Evolutionary conservation across 768 basidiomycete genomes (phyloP), one percentile per base, ranked within the genome.

Genomic region (Leccinum fibrillosum): DNA sequence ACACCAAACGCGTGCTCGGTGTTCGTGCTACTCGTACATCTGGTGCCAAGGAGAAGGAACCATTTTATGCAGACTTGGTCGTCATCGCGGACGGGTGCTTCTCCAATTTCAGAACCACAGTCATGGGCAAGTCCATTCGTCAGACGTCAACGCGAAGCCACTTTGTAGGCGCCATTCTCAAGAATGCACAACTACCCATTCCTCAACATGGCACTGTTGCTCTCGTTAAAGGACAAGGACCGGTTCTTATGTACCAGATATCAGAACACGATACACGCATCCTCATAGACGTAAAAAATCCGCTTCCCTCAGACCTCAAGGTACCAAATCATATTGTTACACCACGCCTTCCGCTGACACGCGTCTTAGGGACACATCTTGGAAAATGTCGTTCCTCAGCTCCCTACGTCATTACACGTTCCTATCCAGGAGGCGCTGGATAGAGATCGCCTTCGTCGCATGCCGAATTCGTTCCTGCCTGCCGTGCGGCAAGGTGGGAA

Each of bases 401-500:
- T 98, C 28, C 97, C 97, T 1, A 60, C 82, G 0, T 73, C 84
- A 4, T 77, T 97, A 8, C 90, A 89, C 30, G 65, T 76, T 5
- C 76, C 92, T 32, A 80, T 95, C 50, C 77, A 78, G 49, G 76
- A 69, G 28, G 90, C 93, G 0, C 76, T 97, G n/a, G 79, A 86
- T n/a, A 85, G 79, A 30, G 86, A 92, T 68, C 86, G 92, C 21
- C 77, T 97, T 17, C 82, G 93, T 13, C 86, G 86, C 19, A 98
- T 98, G 95, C 95, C 97, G 32, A 98, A 98, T 71, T 90, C 92
- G 0, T 97, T 91, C 78, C 81, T 99, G 2, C 92, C 97, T 0
- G 76, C 94, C 1, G 78, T 87, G 3, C 77, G 85, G 58, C 95
- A 96, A 68, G 76, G 78, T 10, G 74, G 75, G 17, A 64, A 60